Conservation (phyloP, 1,284 basidiomycete species). For the Pseudozyma sp. region DNA sequence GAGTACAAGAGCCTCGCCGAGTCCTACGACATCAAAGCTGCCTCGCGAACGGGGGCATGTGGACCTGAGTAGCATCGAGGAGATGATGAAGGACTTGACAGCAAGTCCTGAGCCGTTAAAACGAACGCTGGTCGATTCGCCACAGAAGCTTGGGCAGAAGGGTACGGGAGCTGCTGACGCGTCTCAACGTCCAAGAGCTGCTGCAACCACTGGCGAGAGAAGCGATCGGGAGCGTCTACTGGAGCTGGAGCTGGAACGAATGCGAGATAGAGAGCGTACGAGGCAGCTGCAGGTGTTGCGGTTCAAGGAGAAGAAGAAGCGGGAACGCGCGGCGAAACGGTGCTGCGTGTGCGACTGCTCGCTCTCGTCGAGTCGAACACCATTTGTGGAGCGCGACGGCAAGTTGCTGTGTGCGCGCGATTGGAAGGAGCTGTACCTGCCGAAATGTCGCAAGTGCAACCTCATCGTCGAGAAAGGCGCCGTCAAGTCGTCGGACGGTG, state of each 20-base stretch:
- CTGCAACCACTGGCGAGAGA: constrained; percentile 8
- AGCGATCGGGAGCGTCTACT: constrained; percentile 29
- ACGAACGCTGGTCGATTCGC: constrained; percentile 12
- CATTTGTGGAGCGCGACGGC: constrained; percentile 57
- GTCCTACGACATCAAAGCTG: constrained; percentile 4
- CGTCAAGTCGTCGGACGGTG: constrained; percentile 60
- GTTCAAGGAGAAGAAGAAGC: constrained; percentile 32
- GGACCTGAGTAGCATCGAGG: constrained; percentile 51
- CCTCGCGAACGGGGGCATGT: constrained; percentile 18
- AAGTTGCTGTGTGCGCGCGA: constrained; percentile 55
- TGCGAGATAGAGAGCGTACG: constrained; percentile 35
- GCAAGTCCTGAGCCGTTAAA: constrained; percentile 27
- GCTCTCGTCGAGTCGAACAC: constrained; percentile 47
- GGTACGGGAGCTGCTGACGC: background rate
- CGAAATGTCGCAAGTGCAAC: constrained; percentile 59
- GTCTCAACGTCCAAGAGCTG: constrained; percentile 7
- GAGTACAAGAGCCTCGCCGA: background rate
- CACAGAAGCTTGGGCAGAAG: background rate
- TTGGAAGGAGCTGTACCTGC: constrained; percentile 58
- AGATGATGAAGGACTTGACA: constrained; percentile 51
- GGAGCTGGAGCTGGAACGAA: constrained; percentile 36
- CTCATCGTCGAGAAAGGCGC: constrained; percentile 47
- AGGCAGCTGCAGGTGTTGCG: constrained; percentile 36
- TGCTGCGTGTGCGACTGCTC: constrained; percentile 57
- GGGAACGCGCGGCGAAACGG: constrained; percentile 33